Evolutionary conservation across 2,329 filamentous ascomycete species (phyloP), one percentile per base, ranked within the genome.

Genomic region (Alternaria metachromatica): DNA sequence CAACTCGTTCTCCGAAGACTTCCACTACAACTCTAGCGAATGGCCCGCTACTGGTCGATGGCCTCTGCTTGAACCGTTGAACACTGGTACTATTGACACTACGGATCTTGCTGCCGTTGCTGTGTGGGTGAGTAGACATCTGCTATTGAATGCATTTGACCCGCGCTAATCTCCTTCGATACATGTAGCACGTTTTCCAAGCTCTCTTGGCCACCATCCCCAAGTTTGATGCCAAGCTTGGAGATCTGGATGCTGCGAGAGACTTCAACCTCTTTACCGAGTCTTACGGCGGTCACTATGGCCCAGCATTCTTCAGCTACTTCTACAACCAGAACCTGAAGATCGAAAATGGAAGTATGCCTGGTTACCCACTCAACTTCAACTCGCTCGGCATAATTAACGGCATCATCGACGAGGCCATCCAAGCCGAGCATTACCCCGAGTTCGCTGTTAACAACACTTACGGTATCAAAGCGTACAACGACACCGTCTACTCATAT

Each of bases 401-500:
- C 69, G 84, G 85, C 23, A 67, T 72, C 45, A 71, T 73, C 23
- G 72, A 75, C 30, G 83, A 85, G 62, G 79, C 76, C 6, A 84
- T 86, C 48, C 87, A 88, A 64, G 78, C 79, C 13, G 77, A 70
- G 7, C 76, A 82, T 60, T 87, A 86, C 60, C 85, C 85, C 0
- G 83, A 86, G 51, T 86, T 87, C 58, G 84, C 85, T 1, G 78
- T 83, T 20, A 82, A 87, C 75, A 87, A 87, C 70, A 86, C 85
- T 10, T 88, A 88, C 62, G 85, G 84, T 43, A 86, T 87, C 70
- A 82, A 82, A 64, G 76, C 80, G 1, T 80, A 87, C 69, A 88
- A 89, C 66, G 84, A 88, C 21, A 87, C 86, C 3, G 83, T 88
- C 5, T 88, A 88, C 74, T 82, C 84, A 60, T 88, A 86, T 69